Conservation (phyloP, 1,139 yeast genomes). For the Pichia sp. region DNA sequence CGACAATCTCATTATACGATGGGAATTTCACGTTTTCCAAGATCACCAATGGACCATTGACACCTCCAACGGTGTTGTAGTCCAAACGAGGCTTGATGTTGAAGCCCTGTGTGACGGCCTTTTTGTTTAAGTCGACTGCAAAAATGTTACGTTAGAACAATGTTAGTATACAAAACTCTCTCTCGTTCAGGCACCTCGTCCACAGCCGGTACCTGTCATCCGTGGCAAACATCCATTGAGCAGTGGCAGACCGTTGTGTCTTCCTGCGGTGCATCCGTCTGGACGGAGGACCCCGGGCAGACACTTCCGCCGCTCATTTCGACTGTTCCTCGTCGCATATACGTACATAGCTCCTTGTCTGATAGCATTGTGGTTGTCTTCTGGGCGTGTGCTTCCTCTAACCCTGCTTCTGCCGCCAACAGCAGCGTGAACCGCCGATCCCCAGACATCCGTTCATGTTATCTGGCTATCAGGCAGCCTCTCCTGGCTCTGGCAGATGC, state of each 20-base stretch:
- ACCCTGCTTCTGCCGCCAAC: not conserved
- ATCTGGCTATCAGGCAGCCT: not conserved
- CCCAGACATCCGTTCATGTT: not conserved
- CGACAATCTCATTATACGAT: constrained; percentile 92
- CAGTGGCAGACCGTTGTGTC: not conserved
- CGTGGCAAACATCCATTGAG: no score
- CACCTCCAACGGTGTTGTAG: constrained; percentile 96
- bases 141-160: not conserved
- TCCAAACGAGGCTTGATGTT: constrained; percentile 83
- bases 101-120: constrained; percentile 89
- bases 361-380: constrained; percentile 33
- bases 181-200: not conserved
- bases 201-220: no score
- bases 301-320: no score
- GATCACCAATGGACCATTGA: constrained; percentile 96
- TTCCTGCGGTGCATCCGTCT: not conserved
- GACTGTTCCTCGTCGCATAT: not conserved
- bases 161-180: constrained; percentile 4
- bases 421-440: no score
- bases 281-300: no score
- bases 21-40: constrained; percentile 96
- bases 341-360: constrained; percentile 49
- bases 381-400: not conserved
- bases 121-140: constrained; percentile 70
- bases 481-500: not conserved